Percentiles rank a stretch among this genome's conserved stretches.
phyloP scores from a whole-genome alignment of 2,329 filamentous ascomycete species.

The Leptographium procerum region DNA sequence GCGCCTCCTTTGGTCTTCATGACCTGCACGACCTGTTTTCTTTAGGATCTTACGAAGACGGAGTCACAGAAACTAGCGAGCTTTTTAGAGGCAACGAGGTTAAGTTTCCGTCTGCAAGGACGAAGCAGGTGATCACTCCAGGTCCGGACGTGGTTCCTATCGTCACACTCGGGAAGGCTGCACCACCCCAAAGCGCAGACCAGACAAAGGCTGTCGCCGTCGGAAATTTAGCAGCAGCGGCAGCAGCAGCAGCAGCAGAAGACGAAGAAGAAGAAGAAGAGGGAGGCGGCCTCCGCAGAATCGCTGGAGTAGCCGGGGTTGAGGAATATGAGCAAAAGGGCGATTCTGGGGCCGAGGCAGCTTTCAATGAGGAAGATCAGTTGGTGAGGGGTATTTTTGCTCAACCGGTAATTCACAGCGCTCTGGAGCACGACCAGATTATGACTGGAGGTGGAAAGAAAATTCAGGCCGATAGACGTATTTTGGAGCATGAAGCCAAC shows the following conservation, averaged over 20 bases:
- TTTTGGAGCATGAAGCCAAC: slow-evolving; percentile 74
- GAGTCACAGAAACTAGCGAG: slow-evolving; percentile 69
- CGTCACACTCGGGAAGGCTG: not conserved
- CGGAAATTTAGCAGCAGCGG: not conserved
- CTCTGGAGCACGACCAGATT: slow-evolving; percentile 86
- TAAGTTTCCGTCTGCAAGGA: slow-evolving; percentile 29
- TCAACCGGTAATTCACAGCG: slow-evolving; percentile 75
- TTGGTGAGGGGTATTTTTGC: slow-evolving; percentile 86
- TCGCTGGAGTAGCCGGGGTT: slow-evolving; percentile 48
- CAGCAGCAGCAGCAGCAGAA: too few species aligned
- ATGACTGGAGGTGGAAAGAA: slow-evolving; percentile 65
- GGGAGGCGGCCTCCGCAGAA: slow-evolving; percentile 22
- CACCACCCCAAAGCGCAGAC: not conserved
- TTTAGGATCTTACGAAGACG: slow-evolving; percentile 54
- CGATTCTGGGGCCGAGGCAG: slow-evolving; percentile 26
- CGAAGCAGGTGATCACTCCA: slow-evolving; percentile 18
- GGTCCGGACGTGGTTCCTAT: slow-evolving; percentile 15
- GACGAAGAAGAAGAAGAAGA: too few species aligned
- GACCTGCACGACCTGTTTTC: slow-evolving; percentile 90
- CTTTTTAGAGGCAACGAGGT: slow-evolving; percentile 85
- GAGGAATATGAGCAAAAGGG: slow-evolving; percentile 41
- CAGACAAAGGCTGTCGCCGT: not conserved
- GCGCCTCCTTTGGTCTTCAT: slow-evolving; percentile 78
- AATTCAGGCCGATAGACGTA: slow-evolving; percentile 60
- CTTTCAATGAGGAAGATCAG: slow-evolving; percentile 49